phyloP scores from a whole-genome alignment of 352 stramenopile species.

The Elongisporangium prolatum region DNA sequence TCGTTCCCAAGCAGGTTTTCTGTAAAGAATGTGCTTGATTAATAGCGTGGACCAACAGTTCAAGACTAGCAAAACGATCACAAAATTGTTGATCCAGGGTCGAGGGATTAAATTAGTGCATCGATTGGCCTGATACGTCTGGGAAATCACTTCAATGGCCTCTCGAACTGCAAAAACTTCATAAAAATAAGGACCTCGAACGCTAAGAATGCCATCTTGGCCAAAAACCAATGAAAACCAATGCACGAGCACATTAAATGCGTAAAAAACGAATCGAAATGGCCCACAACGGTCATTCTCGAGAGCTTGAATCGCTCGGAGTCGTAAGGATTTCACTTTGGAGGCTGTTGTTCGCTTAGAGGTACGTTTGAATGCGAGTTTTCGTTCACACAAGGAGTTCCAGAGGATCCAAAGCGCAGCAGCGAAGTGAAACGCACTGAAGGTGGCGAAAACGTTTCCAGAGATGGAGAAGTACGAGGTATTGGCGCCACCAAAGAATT shows the following conservation, averaged over 20 bases:
- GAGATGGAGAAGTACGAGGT: not conserved
- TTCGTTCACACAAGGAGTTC: not conserved
- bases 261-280: not conserved
- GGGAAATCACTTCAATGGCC: conserved; percentile 33
- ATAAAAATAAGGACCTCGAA: not conserved
- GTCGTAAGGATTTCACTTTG: not conserved
- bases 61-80: conserved; percentile 28
- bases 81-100: conserved; percentile 45
- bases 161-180: conserved; percentile 26
- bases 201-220: not conserved
- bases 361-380: not conserved
- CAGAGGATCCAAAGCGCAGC: not conserved
- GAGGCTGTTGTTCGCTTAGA: not conserved
- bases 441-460: not conserved
- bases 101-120: conserved; percentile 32
- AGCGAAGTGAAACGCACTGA: not conserved
- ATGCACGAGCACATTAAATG: not conserved
- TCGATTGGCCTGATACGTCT: conserved; percentile 33
- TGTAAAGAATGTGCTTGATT: conserved; percentile 3
- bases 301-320: not conserved
- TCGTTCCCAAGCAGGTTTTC: not conserved
- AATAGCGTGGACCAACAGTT: conserved; percentile 31
- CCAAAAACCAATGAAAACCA: not conserved
- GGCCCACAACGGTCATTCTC: no score
- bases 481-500: not conserved